Conservation (phyloP, 2,329 filamentous ascomycete species). For the Ascochyta fabae region DNA sequence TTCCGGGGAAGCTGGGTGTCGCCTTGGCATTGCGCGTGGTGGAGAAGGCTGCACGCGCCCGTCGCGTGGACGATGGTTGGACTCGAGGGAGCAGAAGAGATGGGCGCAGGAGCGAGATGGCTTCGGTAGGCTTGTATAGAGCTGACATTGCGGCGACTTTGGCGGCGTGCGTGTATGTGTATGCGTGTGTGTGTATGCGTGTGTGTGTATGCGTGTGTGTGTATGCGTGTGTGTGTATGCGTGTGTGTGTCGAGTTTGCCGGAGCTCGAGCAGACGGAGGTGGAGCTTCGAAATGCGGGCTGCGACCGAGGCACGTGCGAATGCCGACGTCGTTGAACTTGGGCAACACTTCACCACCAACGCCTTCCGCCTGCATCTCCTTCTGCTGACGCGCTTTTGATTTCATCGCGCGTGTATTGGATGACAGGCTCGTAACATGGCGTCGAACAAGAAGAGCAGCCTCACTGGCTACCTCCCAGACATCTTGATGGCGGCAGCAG, state of each 20-base stretch:
- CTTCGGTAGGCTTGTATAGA: slow-evolving; percentile 40
- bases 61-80: slow-evolving; percentile 14
- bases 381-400: too few relatives aligned
- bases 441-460: slow-evolving; percentile 46
- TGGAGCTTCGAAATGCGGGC: slow-evolving; percentile 26
- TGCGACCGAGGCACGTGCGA: slow-evolving; percentile 22
- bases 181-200: not conserved
- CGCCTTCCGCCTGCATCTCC: not conserved
- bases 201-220: not conserved
- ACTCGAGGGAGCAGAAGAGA: slow-evolving; percentile 33
- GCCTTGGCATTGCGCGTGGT: slow-evolving; percentile 32
- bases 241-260: not conserved
- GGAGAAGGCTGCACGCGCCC: slow-evolving; percentile 35
- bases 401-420: too few relatives aligned
- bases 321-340: slow-evolving; percentile 24
- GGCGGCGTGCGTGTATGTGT: not conserved
- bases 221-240: not conserved
- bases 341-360: slow-evolving; percentile 18
- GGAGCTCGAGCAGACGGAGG: slow-evolving; percentile 2
- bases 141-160: slow-evolving; percentile 32
- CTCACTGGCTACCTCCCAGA: slow-evolving; percentile 49
- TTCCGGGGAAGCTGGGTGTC: slow-evolving; percentile 36
- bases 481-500: slow-evolving; percentile 50
- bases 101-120: slow-evolving; percentile 38
- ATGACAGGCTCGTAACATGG: slow-evolving; percentile 29